Conservation (phyloP, 441 rosid genomes). For the Kokia cookei region DNA sequence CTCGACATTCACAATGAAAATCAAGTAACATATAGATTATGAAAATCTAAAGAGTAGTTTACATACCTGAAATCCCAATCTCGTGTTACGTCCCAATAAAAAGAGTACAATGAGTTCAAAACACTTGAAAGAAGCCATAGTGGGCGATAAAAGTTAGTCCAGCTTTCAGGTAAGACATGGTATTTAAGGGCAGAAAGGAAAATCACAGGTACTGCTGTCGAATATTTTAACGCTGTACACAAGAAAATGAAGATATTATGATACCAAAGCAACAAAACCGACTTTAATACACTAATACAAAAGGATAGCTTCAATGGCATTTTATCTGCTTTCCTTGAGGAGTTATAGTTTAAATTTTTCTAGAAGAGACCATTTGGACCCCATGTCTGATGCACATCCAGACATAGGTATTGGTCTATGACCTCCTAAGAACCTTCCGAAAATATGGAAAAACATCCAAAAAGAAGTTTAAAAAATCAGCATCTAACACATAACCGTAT, state of each 20-base stretch:
- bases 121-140: constrained; percentile 87
- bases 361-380: no score
- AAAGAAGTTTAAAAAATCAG: no score
- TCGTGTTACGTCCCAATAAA: constrained; percentile 89
- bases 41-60: constrained; percentile 3
- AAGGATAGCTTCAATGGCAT: neutral
- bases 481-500: no score
- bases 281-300: neutral
- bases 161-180: constrained; percentile 62
- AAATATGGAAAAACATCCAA: no score
- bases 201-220: constrained; percentile 85
- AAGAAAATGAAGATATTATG: constrained; percentile 20
- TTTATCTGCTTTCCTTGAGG: neutral
- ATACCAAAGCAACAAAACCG: constrained; percentile 2
- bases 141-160: constrained; percentile 78
- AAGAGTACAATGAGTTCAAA: constrained; percentile 77
- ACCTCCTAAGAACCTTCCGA: no score
- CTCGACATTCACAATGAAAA: neutral
- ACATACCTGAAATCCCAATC: constrained; percentile 96
- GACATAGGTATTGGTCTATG: no score
- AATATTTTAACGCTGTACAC: constrained; percentile 79
- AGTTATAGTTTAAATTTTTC: neutral
- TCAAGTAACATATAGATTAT: neutral
- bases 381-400: no score
- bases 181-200: constrained; percentile 96